phyloP scores from a whole-genome alignment of 2,329 filamentous ascomycete species.

The Pseudogymnoascus sp. region DNA sequence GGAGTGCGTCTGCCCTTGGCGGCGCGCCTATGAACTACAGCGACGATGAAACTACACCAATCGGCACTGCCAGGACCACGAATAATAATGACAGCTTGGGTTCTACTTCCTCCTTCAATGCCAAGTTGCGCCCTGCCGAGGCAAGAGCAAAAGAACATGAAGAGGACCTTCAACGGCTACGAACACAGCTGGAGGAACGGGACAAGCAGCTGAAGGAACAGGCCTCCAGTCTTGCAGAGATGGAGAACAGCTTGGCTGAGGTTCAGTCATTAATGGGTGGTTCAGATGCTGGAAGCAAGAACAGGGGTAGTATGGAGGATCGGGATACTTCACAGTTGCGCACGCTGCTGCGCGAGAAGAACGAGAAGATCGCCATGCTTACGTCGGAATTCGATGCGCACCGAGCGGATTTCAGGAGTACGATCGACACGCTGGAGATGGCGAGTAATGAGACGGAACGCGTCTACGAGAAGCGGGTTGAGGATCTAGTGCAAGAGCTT shows the following conservation, averaged over 20 bases:
- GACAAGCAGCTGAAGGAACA: constrained; percentile 88
- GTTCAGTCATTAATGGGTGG: constrained; percentile 62
- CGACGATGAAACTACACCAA: constrained; percentile 46
- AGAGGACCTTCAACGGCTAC: constrained; percentile 66
- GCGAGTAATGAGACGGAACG: constrained; percentile 92
- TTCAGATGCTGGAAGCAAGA: constrained; percentile 41
- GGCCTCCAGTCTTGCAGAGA: constrained; percentile 70
- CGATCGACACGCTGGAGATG: constrained; percentile 91
- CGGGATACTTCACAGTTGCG: constrained; percentile 71
- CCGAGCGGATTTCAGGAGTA: constrained; percentile 90
- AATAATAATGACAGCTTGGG: constrained; percentile 46
- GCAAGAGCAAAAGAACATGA: constrained; percentile 40
- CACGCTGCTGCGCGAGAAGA: constrained; percentile 83
- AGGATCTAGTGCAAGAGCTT: constrained; percentile 75
- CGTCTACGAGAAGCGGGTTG: constrained; percentile 90
- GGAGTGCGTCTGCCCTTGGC: constrained; percentile 53
- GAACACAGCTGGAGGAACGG: constrained; percentile 68
- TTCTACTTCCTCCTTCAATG: constrained; percentile 46
- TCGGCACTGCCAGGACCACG: constrained; percentile 41
- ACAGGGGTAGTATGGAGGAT: constrained; percentile 48
- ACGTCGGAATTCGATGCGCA: constrained; percentile 93
- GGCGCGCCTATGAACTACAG: constrained; percentile 41
- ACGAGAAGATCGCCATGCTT: constrained; percentile 88
- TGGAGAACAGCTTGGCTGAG: constrained; percentile 82
- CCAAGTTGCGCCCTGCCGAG: constrained; percentile 40